These are phyloP conservation scores for Acacia pycnantha DNA, from an alignment of 331 rosid species.

Conservation along the genomic window DNA sequence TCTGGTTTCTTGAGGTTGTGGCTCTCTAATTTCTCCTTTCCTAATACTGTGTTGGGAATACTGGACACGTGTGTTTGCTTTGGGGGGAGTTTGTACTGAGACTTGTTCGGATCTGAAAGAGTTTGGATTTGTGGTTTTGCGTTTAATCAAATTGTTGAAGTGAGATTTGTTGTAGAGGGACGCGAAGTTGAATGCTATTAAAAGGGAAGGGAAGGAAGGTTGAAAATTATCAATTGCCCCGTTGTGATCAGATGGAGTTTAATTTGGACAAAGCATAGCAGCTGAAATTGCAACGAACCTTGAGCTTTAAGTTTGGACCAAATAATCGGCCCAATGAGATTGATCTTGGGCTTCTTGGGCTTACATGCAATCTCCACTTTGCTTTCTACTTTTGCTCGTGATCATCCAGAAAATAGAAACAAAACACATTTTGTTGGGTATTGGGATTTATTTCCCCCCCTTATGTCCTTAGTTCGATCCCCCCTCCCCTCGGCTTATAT, in stretches of 20 bases:
- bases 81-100: slow-evolving; percentile 16
- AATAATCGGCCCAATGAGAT: neutral
- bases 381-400: no score
- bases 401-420: neutral
- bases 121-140: neutral
- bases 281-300: neutral
- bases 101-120: slow-evolving; percentile 45
- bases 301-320: neutral
- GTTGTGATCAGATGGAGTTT: neutral
- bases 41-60: neutral
- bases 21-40: slow-evolving; percentile 14
- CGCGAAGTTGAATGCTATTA: slow-evolving; percentile 46
- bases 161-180: slow-evolving; percentile 34
- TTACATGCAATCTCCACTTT: neutral
- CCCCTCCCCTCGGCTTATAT: no score
- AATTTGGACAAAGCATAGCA: neutral
- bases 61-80: neutral
- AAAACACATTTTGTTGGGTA: neutral
- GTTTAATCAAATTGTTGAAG: neutral
- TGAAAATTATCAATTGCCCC: neutral
- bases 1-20: slow-evolving; percentile 11
- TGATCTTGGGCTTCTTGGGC: neutral
- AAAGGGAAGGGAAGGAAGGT: slow-evolving; percentile 28
- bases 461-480: no score
- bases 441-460: no score